phyloP scores from a whole-genome alignment of 345 rosid genomes.

The Syzygium aqueum region DNA sequence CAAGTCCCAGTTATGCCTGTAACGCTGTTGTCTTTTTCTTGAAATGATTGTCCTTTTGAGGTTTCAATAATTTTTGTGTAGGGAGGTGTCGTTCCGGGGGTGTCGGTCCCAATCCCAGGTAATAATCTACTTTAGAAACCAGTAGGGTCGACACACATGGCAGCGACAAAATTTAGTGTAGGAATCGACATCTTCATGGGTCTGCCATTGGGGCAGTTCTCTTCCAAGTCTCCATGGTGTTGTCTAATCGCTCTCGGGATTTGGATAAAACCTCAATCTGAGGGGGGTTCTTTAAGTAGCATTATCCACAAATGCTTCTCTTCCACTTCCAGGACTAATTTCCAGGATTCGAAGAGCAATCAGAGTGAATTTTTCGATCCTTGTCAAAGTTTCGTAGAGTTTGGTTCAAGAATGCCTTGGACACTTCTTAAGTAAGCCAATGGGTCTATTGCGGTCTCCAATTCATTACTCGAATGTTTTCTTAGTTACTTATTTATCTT shows the following conservation, averaged over 20 bases:
- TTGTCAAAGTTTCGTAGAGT: not conserved
- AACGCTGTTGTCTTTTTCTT: not conserved
- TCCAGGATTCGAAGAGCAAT: not conserved
- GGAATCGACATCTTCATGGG: not conserved
- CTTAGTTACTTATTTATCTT: no score
- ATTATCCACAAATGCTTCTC: not conserved
- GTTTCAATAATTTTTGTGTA: not conserved
- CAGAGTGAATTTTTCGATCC: not conserved
- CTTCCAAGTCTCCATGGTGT: not conserved
- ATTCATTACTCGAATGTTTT: not conserved
- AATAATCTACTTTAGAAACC: not conserved
- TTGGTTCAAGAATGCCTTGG: not conserved
- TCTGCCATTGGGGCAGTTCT: not conserved
- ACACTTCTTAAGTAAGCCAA: not conserved
- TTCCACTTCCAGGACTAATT: not conserved
- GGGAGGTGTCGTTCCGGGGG: not conserved
- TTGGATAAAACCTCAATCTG: not conserved
- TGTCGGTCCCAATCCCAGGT: not conserved
- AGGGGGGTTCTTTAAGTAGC: not conserved
- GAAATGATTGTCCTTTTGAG: not conserved
- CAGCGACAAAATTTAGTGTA: not conserved
- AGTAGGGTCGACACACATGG: not conserved
- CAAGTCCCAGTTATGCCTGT: not conserved
- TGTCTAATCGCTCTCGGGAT: not conserved
- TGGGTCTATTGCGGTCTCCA: not conserved